Percentiles rank a stretch among this genome's conserved stretches.
Conservation (phyloP, 2,329 filamentous ascomycete genomes). For the Colletotrichum falcatum region DNA sequence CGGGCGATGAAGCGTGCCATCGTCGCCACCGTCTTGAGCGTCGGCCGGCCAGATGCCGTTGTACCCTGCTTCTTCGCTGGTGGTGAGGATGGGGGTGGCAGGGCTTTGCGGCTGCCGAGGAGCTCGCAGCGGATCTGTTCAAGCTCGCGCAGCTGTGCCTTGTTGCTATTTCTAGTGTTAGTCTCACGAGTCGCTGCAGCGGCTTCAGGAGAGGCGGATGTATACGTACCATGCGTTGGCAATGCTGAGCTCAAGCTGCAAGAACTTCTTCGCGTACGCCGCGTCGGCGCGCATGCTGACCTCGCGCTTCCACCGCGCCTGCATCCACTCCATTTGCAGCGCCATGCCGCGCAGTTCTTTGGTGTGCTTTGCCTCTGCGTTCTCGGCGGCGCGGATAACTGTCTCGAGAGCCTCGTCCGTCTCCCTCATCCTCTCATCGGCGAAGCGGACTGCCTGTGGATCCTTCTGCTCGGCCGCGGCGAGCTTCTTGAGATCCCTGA, state of each 20-base stretch:
- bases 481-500: conserved; percentile 58
- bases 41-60: conserved; percentile 44
- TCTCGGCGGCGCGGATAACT: conserved; percentile 68
- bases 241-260: conserved; percentile 82
- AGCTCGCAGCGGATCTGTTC: conserved; percentile 75
- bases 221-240: conserved; percentile 89
- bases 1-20: conserved; percentile 66
- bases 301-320: conserved; percentile 84
- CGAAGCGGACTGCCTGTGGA: conserved; percentile 47
- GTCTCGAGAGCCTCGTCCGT: conserved; percentile 67
- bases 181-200: conserved; percentile 37
- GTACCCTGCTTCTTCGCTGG: conserved; percentile 32
- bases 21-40: conserved; percentile 59
- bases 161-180: conserved; percentile 76
- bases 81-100: conserved; percentile 47
- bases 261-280: conserved; percentile 87
- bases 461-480: conserved; percentile 50
- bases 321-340: conserved; percentile 92
- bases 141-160: conserved; percentile 88
- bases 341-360: conserved; percentile 84
- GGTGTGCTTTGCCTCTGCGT: conserved; percentile 76
- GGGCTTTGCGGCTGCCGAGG: conserved; percentile 54
- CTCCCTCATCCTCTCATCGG: conserved; percentile 49
- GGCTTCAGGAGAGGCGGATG: neutral
- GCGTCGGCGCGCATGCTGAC: conserved; percentile 82